A percentile compares a stretch with the other conserved stretches of the same genome.
Conservation (phyloP, 169 alveolate species). For the Plasmodium vivax region DNA sequence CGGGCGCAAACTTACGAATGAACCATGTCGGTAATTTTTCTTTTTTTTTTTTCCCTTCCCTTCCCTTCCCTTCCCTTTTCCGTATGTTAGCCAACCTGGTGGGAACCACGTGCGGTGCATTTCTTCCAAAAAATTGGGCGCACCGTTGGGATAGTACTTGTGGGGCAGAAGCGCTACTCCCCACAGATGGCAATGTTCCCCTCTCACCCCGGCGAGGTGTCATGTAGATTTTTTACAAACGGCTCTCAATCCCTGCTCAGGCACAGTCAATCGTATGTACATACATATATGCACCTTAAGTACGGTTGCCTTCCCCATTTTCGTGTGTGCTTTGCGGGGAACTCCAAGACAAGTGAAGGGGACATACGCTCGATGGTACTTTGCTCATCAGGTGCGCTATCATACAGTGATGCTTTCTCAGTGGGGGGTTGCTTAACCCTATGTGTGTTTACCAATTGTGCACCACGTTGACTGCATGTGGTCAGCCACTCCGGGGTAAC, state of each 20-base stretch:
- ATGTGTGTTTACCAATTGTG: background rate
- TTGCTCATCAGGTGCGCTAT: background rate
- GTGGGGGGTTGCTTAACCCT: background rate
- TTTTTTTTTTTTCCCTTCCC: background rate
- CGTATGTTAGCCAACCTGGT: background rate
- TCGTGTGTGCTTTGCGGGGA: background rate
- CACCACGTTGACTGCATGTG: background rate
- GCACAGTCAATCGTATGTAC: background rate
- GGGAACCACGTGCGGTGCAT: background rate
- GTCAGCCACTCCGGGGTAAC: background rate
- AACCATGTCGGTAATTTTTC: background rate
- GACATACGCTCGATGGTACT: background rate
- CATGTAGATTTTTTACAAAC: background rate
- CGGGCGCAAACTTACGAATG: background rate
- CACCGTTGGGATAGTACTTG: background rate
- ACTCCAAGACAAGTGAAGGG: background rate
- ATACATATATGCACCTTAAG: background rate
- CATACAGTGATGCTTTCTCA: background rate
- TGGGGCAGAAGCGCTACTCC: background rate
- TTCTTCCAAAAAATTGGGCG: background rate
- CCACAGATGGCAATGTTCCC: background rate
- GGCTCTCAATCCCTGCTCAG: background rate
- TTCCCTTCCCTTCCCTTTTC: background rate
- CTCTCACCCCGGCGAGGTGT: background rate
- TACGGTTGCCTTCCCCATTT: background rate